Base-by-base conservation (phyloP, 2,329 filamentous ascomycete species). In the Penicillium sp. region DNA sequence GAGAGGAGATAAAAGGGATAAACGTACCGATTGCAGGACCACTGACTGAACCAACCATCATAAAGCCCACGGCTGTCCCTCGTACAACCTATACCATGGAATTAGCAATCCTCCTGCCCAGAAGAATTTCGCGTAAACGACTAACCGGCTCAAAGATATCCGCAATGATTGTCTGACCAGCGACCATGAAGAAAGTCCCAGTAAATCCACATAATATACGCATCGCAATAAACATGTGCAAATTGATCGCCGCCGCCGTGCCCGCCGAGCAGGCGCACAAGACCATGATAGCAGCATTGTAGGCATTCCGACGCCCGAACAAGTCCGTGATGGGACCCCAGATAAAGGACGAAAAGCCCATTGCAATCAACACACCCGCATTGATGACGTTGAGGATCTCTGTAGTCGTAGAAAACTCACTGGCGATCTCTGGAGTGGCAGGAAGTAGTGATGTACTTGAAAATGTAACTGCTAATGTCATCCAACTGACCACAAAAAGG, bases 51-150 rank as follows among this genome's bases (percentile, higher is more conserved):
- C 79, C 79, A 37, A 73, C 69, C 70, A 80, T 75, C 55, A 81
- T 78, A 61, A 76, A 79, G 0, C 77, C 79, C 2, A 76, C 73
- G 4, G 78, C 78, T 1, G 75, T 79, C n/a, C 78, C 79, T 43
- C 76, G 58, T 61, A 81, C 75, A 35, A 69, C 66, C 71, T 76
- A 58, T 5, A 28, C 20, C 35, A 55, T 52, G 4, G 31, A 43
- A 35, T 50, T 28, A 25, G 42, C 20, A n/a, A 58, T 17, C 4
- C 20, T n/a, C n/a, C 22, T 22, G 8, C 1, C 17, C 4, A n/a
- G n/a, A 1, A 31, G 2, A 15, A 12, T 2, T 7, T 8, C 3
- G 3, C 12, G 12, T 2, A 20, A 37, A 35, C 15, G 28, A 54
- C 63, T 5, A 54, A 77, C 75, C 38, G 75, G 73, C 54, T 75